Base-by-base conservation (phyloP, 805 yeast genomes). In the Komagataella ulmi region DNA sequence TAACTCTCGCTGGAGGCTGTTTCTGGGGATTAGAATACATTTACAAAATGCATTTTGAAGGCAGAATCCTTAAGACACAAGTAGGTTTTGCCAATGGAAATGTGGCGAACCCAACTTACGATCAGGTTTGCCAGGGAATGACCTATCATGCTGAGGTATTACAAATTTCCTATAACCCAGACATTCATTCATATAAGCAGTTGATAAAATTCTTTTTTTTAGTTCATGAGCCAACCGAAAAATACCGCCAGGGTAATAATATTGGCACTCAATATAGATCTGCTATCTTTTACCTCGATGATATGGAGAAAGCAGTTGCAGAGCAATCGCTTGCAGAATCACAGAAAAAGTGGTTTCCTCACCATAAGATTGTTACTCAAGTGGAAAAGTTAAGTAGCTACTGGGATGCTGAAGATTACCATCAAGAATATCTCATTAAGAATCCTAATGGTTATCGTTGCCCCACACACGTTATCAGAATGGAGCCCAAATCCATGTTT, bases 341-440 rank as follows among this genome's bases (percentile, higher is more conserved):
- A 63, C 93, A 88, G 64, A 76, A 77, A 52, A 74, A 77, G 53
- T 93, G 91, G 86, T 85, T 83, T 65, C 81, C 83, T 14, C 72
- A 74, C 49, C 74, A 83, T 59, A 70, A 70, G 53, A 83, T 93
- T 24, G 84, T 71, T 47, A 89, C 98, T 1, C 69, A 68, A 47
- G 77, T 90, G 50, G 85, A 79, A 61, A 84, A 86, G 7, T 74
- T 88, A 47, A 63, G 71, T 50, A 73, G 72, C 54, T 93, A 87
- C 74, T 84, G 82, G 71, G 97, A 90, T 62, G 98, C 97, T n/a
- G 99, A 91, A 67, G 90, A 82, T 44, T 91, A 90, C 65, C 99
- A 91, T 65, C 98, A 91, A 64, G 61, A 75, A 55, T 91, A 93
- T 64, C 72, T 91, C 59, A 74, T 75, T 52, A 81, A 79, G 60